phyloP scores from a whole-genome alignment of 2,329 filamentous ascomycete genomes.

The Scytalidium sp. region DNA sequence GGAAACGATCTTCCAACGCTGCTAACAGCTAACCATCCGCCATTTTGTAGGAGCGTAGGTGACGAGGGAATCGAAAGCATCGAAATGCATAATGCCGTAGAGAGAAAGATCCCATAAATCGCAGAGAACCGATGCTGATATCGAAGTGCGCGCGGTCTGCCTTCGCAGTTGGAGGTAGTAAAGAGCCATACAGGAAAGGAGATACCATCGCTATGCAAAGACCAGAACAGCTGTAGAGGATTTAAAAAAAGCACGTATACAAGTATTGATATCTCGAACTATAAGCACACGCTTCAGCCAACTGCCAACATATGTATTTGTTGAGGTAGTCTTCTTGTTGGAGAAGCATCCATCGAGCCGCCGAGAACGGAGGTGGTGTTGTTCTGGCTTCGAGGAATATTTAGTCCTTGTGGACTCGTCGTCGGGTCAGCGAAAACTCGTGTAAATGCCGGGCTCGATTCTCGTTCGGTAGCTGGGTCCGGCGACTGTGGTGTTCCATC shows the following conservation, averaged over 20 bases:
- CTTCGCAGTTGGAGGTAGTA: not conserved
- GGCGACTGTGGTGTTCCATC: conserved; percentile 58
- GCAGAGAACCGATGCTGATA: not conserved
- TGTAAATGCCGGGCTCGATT: conserved; percentile 66
- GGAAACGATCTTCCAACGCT: not conserved
- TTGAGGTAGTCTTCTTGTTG: conserved; percentile 46
- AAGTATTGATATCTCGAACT: conserved; percentile 13
- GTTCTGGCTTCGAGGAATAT: conserved; percentile 49
- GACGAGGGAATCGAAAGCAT: not conserved
- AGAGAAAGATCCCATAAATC: not conserved
- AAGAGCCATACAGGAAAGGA: conserved; percentile 7
- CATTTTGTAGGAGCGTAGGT: no score
- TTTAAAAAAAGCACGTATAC: conserved; percentile 24
- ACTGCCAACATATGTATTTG: conserved; percentile 66
- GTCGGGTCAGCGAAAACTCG: conserved; percentile 62
- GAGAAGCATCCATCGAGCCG: conserved; percentile 50
- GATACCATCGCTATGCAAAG: conserved; percentile 38
- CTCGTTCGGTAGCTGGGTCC: conserved; percentile 43
- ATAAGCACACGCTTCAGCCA: conserved; percentile 24
- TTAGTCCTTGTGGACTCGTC: conserved; percentile 46
- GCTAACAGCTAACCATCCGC: not conserved
- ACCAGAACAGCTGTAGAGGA: conserved; percentile 22
- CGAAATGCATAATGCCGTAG: not conserved
- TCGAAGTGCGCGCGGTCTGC: not conserved
- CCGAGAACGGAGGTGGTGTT: conserved; percentile 50